Evolutionary conservation across 2,329 filamentous ascomycete species (phyloP), one percentile per base, ranked within the genome.

Genomic region (Cladosporium sp.): DNA sequence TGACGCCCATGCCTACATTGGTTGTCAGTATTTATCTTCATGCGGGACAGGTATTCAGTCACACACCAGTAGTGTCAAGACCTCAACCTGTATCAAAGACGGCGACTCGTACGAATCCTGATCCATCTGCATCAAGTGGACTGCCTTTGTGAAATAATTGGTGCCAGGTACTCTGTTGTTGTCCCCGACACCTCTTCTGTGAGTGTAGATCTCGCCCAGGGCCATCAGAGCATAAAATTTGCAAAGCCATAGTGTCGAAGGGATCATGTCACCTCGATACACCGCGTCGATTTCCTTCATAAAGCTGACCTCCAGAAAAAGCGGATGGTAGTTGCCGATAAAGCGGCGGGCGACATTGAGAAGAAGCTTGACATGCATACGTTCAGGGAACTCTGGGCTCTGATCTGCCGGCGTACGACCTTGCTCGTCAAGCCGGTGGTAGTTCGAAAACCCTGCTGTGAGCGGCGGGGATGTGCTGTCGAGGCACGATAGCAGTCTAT

Each of bases 211-310:
- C 66, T 83, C 80, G 0, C 81, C 82, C 3, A 84, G 73, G 0
- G 81, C 82, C 66, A 83, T 80, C 0, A 83, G 53, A 0, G 79
- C 80, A 71, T 79, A 81, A 0, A 83, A 66, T 63, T 83, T 83
- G 66, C 79, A 80, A 10, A 75, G 76, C 1, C 76, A 68, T 0
- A 80, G 64, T 0, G 73, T 69, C 28, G 78, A 76, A 4, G 73
- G 73, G 5, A 74, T 74, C 7, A 73, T 70, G 4, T 74, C 72
- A 21, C 76, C 76, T 59, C 75, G 70, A 21, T 81, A 78, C 0
- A 76, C 75, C 26, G 77, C 75, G 56, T 82, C 79, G 0, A 83
- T 67, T 0, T 73, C 72, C 2, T 76, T 75, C 1, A 79, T 68
- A 14, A 82, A 77, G 4, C 74, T 73, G 30, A 77, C 80, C 59